Percentiles rank a stretch among this genome's conserved stretches.
These are phyloP conservation scores for Cryptococcus sp. DNA, from an alignment of 1,284 basidiomycete genomes.

Conservation along the genomic window DNA sequence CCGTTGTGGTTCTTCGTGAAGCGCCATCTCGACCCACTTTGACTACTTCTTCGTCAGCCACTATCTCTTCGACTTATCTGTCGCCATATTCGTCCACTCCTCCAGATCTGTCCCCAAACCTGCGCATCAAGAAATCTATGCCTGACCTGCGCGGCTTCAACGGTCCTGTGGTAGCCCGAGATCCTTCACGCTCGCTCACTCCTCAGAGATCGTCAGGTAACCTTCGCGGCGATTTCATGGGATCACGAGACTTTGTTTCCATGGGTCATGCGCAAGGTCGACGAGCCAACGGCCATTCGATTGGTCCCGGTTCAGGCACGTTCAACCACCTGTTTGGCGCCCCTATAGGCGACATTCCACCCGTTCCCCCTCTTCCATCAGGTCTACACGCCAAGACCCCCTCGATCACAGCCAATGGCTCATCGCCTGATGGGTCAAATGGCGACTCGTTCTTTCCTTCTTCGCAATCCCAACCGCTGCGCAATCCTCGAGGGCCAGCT, in stretches of 20 bases:
- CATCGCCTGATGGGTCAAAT: conserved; percentile 8
- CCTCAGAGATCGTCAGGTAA: conserved; percentile 86
- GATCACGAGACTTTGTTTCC: conserved; percentile 39
- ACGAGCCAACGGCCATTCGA: conserved; percentile 20
- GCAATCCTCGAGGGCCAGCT: conserved; percentile 48
- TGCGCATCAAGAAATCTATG: conserved; percentile 94
- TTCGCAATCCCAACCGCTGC: conserved; percentile 28
- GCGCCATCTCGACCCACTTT: conserved; percentile 39
- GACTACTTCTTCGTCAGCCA: conserved; percentile 59
- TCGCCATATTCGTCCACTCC: conserved; percentile 55
- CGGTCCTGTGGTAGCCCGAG: conserved; percentile 69
- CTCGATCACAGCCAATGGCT: conserved; percentile 3
- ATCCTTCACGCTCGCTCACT: conserved; percentile 73
- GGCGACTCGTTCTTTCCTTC: conserved; percentile 1
- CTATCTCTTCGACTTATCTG: conserved; percentile 62
- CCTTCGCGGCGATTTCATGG: conserved; percentile 73
- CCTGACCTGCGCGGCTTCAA: conserved; percentile 59
- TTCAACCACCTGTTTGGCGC: conserved; percentile 37
- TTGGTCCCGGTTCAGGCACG: conserved; percentile 24
- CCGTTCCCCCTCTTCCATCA: conserved; percentile 43
- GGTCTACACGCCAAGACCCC: conserved; percentile 11
- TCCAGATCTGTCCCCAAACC: conserved; percentile 60
- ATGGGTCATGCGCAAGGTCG: conserved; percentile 38
- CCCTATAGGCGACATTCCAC: conserved; percentile 35
- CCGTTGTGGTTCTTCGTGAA: conserved; percentile 78